A percentile compares a stretch with the other conserved stretches of the same genome.
These are phyloP conservation scores for Anthracocystis walkeri DNA, from an alignment of 1,284 basidiomycete species.

Conservation along the genomic window DNA sequence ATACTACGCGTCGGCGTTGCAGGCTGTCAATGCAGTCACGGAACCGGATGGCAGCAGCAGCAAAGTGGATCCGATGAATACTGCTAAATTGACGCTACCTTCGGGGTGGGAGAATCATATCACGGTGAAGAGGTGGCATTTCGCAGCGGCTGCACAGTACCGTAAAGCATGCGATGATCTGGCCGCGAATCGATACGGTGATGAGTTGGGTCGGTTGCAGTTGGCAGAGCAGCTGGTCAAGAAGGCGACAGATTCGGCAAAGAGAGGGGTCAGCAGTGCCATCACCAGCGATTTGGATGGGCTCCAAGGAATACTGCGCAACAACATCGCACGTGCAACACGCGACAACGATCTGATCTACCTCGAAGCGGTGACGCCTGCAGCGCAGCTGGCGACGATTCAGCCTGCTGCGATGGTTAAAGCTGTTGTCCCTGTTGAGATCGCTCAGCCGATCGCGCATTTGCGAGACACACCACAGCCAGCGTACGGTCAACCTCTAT, in stretches of 20 bases:
- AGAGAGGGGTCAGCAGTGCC: conserved; percentile 74
- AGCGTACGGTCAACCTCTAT: conserved; percentile 74
- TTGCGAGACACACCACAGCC: conserved; percentile 52
- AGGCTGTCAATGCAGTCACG: conserved; percentile 17
- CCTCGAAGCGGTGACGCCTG: conserved; percentile 84
- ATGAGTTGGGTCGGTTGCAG: conserved; percentile 64
- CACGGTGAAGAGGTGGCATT: conserved; percentile 85
- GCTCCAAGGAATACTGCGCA: conserved; percentile 77
- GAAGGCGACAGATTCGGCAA: conserved; percentile 79
- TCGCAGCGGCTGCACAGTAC: conserved; percentile 88
- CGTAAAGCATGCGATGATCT: conserved; percentile 90
- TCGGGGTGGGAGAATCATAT: conserved; percentile 86
- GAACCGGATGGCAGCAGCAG: not conserved
- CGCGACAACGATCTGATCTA: conserved; percentile 97
- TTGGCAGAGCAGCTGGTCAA: conserved; percentile 73
- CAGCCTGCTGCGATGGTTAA: conserved; percentile 79
- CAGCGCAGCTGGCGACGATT: conserved; percentile 78
- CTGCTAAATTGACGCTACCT: conserved; percentile 37
- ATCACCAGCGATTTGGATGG: conserved; percentile 71
- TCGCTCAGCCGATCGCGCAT: conserved; percentile 70
- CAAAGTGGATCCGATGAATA: conserved; percentile 13
- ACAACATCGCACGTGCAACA: conserved; percentile 75
- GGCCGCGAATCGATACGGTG: conserved; percentile 75
- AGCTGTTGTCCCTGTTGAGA: conserved; percentile 75
- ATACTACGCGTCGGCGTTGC: conserved; percentile 51